phyloP scores from a whole-genome alignment of 1,139 yeast genomes.

The Nakaseomyces kungkrabaensis region DNA sequence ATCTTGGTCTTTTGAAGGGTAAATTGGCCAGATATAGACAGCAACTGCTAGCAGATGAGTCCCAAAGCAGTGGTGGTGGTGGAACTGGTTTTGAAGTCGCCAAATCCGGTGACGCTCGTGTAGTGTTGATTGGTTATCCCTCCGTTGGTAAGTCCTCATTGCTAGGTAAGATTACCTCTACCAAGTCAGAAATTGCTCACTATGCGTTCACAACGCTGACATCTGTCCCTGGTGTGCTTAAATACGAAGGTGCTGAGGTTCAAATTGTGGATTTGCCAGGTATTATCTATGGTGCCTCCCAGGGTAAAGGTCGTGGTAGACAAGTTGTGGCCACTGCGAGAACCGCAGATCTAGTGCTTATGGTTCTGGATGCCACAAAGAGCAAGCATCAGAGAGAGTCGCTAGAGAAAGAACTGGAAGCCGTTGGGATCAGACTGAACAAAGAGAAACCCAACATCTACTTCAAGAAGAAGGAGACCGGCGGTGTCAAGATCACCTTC shows the following conservation, averaged over 20 bases:
- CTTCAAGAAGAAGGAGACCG: constrained; percentile 71
- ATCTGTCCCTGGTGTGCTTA: constrained; percentile 90
- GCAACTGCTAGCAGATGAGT: constrained; percentile 83
- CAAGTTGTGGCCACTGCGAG: constrained; percentile 95
- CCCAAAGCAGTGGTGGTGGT: constrained; percentile 57
- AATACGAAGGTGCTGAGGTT: constrained; percentile 92
- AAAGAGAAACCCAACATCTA: constrained; percentile 73
- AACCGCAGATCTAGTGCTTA: constrained; percentile 84
- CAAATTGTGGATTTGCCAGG: constrained; percentile 97
- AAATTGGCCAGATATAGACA: constrained; percentile 90
- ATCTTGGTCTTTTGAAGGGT: constrained; percentile 86
- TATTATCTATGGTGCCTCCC: constrained; percentile 92
- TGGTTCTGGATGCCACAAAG: constrained; percentile 94
- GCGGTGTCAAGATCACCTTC: constrained; percentile 80
- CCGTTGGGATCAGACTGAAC: constrained; percentile 87
- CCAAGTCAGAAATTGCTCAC: constrained; percentile 89
- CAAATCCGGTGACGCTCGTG: constrained; percentile 94
- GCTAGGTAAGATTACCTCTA: constrained; percentile 76
- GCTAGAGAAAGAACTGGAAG: constrained; percentile 80
- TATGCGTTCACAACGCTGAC: constrained; percentile 95
- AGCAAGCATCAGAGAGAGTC: constrained; percentile 80
- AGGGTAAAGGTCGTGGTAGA: constrained; percentile 95
- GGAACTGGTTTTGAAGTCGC: constrained; percentile 95
- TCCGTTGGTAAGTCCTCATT: constrained; percentile 95
- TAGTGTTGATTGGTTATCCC: constrained; percentile 91